These are phyloP conservation scores for Aspergillus floridensis DNA, from an alignment of 2,329 filamentous ascomycete genomes.

Conservation along the genomic window DNA sequence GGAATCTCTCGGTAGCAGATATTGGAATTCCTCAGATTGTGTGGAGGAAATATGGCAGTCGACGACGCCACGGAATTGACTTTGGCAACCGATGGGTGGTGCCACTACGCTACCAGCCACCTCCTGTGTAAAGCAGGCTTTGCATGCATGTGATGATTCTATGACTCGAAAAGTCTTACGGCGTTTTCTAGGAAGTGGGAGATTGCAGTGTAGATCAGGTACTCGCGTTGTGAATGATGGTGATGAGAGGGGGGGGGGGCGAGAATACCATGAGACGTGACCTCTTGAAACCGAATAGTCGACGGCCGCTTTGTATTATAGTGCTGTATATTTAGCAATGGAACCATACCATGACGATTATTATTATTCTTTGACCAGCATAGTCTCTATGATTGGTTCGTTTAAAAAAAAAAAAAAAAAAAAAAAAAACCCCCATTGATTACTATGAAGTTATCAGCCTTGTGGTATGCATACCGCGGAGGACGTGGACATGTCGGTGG, in stretches of 20 bases:
- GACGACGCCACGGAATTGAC: slow-evolving; percentile 77
- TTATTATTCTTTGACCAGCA: too few species aligned
- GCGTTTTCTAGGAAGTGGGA: slow-evolving; percentile 11
- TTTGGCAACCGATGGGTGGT: slow-evolving; percentile 87
- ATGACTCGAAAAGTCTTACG: slow-evolving; percentile 9
- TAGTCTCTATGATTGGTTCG: too few species aligned
- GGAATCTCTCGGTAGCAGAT: slow-evolving; percentile 82
- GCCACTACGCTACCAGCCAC: slow-evolving; percentile 55
- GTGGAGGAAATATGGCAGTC: slow-evolving; percentile 80
- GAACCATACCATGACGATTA: not conserved
- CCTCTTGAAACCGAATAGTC: not conserved
- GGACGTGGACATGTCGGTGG: too few species aligned
- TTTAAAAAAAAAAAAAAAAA: too few species aligned
- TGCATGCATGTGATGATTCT: slow-evolving; percentile 13
- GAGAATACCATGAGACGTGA: not conserved
- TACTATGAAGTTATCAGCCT: too few species aligned
- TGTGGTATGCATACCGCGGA: too few species aligned
- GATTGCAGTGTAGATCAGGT: not conserved
- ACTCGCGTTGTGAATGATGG: not conserved
- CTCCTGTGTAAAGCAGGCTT: slow-evolving; percentile 22
- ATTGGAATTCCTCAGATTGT: slow-evolving; percentile 79
- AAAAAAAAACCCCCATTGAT: too few species aligned
- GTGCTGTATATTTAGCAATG: not conserved
- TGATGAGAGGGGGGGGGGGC: not conserved
- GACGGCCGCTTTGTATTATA: not conserved